phyloP scores from a whole-genome alignment of 2,329 filamentous ascomycete species.

The Ophiostoma quercus region DNA sequence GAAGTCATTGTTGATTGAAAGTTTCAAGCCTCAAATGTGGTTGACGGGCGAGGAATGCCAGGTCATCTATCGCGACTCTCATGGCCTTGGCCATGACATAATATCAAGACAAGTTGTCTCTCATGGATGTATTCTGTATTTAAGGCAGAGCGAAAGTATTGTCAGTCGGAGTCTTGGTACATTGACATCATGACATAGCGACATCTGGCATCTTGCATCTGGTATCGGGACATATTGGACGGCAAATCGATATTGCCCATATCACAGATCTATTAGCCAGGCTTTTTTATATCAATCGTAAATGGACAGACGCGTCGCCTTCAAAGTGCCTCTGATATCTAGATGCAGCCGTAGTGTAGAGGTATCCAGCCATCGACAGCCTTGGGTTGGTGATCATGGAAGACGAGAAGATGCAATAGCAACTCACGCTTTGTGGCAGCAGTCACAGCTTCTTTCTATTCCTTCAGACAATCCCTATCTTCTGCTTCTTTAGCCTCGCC shows the following conservation, averaged over 20 bases:
- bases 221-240: not conserved
- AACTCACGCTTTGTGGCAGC: no score
- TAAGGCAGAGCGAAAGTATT: no score
- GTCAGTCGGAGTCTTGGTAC: no score
- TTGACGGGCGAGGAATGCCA: not conserved
- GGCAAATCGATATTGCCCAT: no score
- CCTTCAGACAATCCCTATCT: not conserved
- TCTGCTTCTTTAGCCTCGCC: not conserved
- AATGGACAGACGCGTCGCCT: no score
- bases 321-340: no score
- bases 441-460: no score
- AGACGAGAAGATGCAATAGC: not conserved
- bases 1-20: not conserved
- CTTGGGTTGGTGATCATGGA: not conserved
- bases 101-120: not conserved
- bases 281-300: no score
- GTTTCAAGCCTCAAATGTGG: not conserved
- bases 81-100: not conserved
- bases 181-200: no score
- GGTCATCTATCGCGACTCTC: not conserved
- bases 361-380: not conserved
- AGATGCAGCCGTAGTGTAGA: not conserved
- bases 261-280: no score
- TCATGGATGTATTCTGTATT: not conserved
- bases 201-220: not conserved